Conservation (phyloP, 192 early-diverging fungal species). For the Dimargaris xerosporica region DNA sequence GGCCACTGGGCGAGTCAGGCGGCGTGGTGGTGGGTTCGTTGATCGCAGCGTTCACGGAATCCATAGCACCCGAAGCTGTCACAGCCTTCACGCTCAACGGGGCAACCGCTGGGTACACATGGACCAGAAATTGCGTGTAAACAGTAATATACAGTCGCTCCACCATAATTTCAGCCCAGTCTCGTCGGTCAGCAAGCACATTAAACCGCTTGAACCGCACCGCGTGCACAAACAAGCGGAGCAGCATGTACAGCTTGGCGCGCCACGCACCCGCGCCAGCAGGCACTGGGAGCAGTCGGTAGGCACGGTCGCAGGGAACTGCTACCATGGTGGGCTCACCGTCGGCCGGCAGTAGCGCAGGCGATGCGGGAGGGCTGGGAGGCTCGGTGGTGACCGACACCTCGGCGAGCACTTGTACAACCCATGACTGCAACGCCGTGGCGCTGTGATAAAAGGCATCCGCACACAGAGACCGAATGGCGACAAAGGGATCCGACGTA, state of each 20-base stretch:
- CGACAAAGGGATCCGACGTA: background rate
- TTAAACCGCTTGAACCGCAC: slow-evolving; percentile 7
- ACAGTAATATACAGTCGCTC: background rate
- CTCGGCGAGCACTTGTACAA: background rate
- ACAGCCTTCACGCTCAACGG: too few species aligned
- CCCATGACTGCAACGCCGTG: background rate
- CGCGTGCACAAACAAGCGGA: slow-evolving; percentile 5
- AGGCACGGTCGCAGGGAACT: background rate
- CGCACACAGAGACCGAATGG: background rate
- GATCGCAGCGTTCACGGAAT: too few species aligned
- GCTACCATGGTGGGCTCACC: too few species aligned
- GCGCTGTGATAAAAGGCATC: background rate
- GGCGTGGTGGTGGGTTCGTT: too few species aligned
- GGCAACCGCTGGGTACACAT: too few species aligned
- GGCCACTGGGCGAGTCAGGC: too few species aligned
- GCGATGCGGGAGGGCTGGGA: background rate
- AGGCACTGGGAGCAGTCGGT: background rate
- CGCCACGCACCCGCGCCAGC: background rate
- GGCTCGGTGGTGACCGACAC: background rate
- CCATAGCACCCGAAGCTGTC: too few species aligned
- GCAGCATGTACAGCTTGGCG: background rate
- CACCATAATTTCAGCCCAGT: background rate
- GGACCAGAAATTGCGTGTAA: too few species aligned
- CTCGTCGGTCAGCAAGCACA: background rate
- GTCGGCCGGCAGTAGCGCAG: background rate